A percentile compares a stretch with the other conserved stretches of the same genome.
Evolutionary conservation across 352 stramenopile species (phyloP).

Genomic region (Pythium brassicae): DNA sequence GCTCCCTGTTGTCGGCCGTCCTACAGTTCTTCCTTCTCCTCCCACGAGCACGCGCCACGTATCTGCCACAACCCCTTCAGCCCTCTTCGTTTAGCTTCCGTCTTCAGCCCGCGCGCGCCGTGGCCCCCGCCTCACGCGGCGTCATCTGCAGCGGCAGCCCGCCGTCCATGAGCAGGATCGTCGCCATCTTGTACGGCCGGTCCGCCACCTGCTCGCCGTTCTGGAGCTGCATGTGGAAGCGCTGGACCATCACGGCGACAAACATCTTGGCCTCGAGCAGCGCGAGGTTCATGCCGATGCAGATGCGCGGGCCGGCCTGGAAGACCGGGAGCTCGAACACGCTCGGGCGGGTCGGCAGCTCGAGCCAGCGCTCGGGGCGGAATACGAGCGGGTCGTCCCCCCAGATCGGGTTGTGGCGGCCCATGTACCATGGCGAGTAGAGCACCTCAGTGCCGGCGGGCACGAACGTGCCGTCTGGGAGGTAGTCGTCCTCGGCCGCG

Average conservation of each 20-base stretch:
- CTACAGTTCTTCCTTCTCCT: no score
- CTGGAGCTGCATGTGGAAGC: slow-evolving; percentile 1
- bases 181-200: not conserved
- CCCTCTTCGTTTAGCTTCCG: no score
- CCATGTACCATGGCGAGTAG: not conserved
- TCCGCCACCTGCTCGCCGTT: slow-evolving; percentile 1
- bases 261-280: slow-evolving; percentile 60
- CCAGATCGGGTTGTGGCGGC: slow-evolving; percentile 26
- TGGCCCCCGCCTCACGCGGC: no score
- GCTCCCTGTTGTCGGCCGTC: no score
- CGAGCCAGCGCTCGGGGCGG: slow-evolving; percentile 61
- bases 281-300: slow-evolving; percentile 69
- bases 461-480: slow-evolving; percentile 37
- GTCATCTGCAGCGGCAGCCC: not conserved
- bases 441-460: slow-evolving; percentile 9
- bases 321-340: slow-evolving; percentile 70
- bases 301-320: slow-evolving; percentile 61
- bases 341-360: slow-evolving; percentile 44
- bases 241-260: slow-evolving; percentile 20
- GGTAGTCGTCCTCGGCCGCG: slow-evolving; percentile 23
- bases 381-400: slow-evolving; percentile 46
- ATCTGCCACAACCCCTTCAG: no score
- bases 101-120: no score
- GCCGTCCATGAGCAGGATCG: not conserved
- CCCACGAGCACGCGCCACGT: no score